These are phyloP conservation scores for Ophiocordyceps camponoti-saundersi DNA, from an alignment of 2,329 filamentous ascomycete species.

Conservation along the genomic window DNA sequence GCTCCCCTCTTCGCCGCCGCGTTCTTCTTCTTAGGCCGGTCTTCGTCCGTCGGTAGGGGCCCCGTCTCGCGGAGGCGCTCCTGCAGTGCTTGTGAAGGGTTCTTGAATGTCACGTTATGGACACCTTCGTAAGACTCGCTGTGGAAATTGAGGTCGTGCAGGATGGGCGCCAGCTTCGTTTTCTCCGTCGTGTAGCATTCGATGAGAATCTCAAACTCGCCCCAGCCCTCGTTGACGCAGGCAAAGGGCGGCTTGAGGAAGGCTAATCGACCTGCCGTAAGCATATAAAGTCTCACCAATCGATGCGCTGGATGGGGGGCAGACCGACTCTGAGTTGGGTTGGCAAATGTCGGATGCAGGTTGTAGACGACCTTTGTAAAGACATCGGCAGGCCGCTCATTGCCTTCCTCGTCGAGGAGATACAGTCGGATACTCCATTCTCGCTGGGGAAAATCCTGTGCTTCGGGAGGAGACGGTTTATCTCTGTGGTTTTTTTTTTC, in stretches of 20 bases:
- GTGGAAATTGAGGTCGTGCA: slow-evolving; percentile 86
- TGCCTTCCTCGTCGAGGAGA: slow-evolving; percentile 70
- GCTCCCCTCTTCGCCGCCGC: slow-evolving; percentile 62
- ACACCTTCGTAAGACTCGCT: slow-evolving; percentile 66
- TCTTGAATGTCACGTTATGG: slow-evolving; percentile 75
- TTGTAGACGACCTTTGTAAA: slow-evolving; percentile 91
- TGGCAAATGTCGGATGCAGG: slow-evolving; percentile 84
- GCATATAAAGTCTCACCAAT: neutral
- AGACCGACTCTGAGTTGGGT: slow-evolving; percentile 64
- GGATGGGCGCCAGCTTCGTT: slow-evolving; percentile 55
- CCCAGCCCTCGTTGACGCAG: slow-evolving; percentile 92
- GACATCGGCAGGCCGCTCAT: slow-evolving; percentile 64
- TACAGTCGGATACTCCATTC: slow-evolving; percentile 79
- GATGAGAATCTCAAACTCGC: slow-evolving; percentile 92
- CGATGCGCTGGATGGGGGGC: neutral
- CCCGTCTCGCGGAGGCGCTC: slow-evolving; percentile 69
- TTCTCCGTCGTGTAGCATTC: slow-evolving; percentile 73
- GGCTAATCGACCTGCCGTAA: slow-evolving; percentile 25
- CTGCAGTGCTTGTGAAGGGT: slow-evolving; percentile 76
- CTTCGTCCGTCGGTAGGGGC: slow-evolving; percentile 61
- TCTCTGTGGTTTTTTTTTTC: slow-evolving; percentile 29
- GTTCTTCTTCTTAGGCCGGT: slow-evolving; percentile 41
- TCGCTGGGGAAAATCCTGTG: slow-evolving; percentile 84
- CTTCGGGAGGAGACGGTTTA: slow-evolving; percentile 48
- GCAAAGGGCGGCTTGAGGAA: slow-evolving; percentile 75